phyloP scores from a whole-genome alignment of 176 grass and related monocot genomes.

The Alloteropsis semialata region DNA sequence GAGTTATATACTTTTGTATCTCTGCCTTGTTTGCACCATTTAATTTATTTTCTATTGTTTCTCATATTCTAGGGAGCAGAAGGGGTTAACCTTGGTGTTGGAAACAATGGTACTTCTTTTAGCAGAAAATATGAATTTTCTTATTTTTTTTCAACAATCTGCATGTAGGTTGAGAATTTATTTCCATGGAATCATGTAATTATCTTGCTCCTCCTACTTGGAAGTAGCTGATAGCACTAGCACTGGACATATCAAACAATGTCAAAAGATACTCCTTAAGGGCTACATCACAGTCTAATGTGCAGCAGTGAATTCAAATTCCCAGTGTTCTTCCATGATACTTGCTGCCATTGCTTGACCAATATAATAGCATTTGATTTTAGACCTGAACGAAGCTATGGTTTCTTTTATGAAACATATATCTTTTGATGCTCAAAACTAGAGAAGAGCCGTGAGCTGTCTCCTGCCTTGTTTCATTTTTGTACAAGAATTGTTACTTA shows the following conservation, averaged over 20 bases:
- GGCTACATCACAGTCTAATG: not conserved
- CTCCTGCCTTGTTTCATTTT: not conserved
- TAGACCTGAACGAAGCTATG: not conserved
- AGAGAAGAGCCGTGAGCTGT: not conserved
- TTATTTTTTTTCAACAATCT: not conserved
- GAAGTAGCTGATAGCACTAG: not conserved
- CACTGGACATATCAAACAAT: not conserved
- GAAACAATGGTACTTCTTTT: slow-evolving; percentile 40
- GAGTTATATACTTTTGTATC: not conserved
- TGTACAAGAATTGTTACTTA: not conserved
- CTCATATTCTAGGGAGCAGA: slow-evolving; percentile 26
- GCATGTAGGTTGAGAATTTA: not conserved
- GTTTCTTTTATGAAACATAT: not conserved
- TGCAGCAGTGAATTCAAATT: not conserved
- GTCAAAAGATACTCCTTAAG: not conserved
- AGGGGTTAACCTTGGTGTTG: slow-evolving; percentile 7
- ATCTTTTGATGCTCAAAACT: not conserved
- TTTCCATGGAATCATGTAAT: not conserved
- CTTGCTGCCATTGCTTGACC: not conserved
- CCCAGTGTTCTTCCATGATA: not conserved
- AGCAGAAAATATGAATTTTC: not conserved
- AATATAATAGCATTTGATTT: not conserved
- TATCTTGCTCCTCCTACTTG: not conserved
- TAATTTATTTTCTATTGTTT: not conserved
- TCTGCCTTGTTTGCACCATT: not conserved